A percentile compares a stretch with the other conserved stretches of the same genome.
Conservation (phyloP, 495 filamentous ascomycete species). For the Saxophila tyrrhenica region DNA sequence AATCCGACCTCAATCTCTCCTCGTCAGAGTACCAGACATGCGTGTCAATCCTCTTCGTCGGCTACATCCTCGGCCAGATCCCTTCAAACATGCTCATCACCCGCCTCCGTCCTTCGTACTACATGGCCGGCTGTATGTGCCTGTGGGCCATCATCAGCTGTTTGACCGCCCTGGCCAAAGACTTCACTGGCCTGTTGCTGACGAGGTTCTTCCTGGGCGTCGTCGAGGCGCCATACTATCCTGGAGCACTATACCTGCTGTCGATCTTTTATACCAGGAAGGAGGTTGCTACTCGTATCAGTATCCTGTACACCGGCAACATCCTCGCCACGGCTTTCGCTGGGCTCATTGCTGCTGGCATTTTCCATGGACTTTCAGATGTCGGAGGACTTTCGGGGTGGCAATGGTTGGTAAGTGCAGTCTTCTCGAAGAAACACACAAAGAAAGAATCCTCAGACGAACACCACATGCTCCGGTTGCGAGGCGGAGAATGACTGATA, state of each 20-base stretch:
- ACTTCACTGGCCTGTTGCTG: slow-evolving; percentile 33
- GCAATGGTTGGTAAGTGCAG: too few species aligned
- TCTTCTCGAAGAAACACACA: too few species aligned
- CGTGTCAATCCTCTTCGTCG: slow-evolving; percentile 47
- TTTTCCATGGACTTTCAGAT: slow-evolving; percentile 26
- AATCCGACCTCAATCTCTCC: slow-evolving; percentile 36
- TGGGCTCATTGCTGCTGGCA: slow-evolving; percentile 39
- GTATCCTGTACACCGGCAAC: slow-evolving; percentile 36
- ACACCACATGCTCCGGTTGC: too few species aligned
- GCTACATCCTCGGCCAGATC: slow-evolving; percentile 33
- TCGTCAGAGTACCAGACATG: slow-evolving; percentile 45
- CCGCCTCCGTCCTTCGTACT: slow-evolving; percentile 29
- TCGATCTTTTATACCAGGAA: slow-evolving; percentile 41
- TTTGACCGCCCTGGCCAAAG: slow-evolving; percentile 34
- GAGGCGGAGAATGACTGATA: too few species aligned
- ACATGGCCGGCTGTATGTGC: slow-evolving; percentile 31
- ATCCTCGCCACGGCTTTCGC: slow-evolving; percentile 37
- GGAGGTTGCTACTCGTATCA: slow-evolving; percentile 36
- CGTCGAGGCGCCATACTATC: slow-evolving; percentile 43
- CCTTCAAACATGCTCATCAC: slow-evolving; percentile 34
- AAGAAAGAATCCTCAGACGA: too few species aligned
- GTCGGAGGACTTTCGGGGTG: slow-evolving; percentile 13
- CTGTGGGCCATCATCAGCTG: slow-evolving; percentile 40
- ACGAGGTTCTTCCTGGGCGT: slow-evolving; percentile 34
- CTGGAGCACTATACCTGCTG: slow-evolving; percentile 37